Evolutionary conservation across 305 asterid species (phyloP).

Genomic region (Rubia occidens): DNA sequence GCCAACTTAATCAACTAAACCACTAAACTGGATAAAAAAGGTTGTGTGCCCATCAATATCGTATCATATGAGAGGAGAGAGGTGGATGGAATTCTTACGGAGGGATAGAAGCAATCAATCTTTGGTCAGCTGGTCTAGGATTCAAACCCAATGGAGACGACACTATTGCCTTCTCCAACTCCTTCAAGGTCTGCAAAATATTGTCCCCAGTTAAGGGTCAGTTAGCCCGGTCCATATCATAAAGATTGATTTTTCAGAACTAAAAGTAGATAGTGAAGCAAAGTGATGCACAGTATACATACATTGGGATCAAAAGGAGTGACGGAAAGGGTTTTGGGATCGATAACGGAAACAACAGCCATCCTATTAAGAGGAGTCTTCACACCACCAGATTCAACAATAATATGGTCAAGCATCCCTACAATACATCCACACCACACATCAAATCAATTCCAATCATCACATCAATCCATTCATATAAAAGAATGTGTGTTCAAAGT

Average conservation of each 20-base stretch:
- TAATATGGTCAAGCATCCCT: constrained; percentile 95
- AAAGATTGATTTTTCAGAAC: too few relatives aligned
- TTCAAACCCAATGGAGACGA: constrained; percentile 81
- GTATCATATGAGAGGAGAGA: background rate
- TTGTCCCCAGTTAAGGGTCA: background rate
- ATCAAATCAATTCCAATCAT: background rate
- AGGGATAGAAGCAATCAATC: constrained; percentile 68
- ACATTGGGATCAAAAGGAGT: constrained; percentile 28
- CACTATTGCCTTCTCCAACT: constrained; percentile 33
- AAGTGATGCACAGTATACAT: too few relatives aligned
- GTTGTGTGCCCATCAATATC: background rate
- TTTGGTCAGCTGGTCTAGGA: background rate
- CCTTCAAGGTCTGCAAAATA: constrained; percentile 59
- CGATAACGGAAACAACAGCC: constrained; percentile 82
- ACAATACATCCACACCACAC: constrained; percentile 16
- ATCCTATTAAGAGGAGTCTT: constrained; percentile 76
- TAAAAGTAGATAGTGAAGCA: too few relatives aligned
- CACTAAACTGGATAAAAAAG: too few relatives aligned
- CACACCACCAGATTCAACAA: constrained; percentile 64
- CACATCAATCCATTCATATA: background rate
- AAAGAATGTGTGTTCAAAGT: background rate
- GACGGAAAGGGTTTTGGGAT: constrained; percentile 72
- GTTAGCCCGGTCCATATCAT: too few relatives aligned
- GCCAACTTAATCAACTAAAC: background rate
- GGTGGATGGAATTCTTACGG: constrained; percentile 50